Evolutionary conservation across 148 eudicot genomes (phyloP).

Genomic region (Nyssa sinensis): DNA sequence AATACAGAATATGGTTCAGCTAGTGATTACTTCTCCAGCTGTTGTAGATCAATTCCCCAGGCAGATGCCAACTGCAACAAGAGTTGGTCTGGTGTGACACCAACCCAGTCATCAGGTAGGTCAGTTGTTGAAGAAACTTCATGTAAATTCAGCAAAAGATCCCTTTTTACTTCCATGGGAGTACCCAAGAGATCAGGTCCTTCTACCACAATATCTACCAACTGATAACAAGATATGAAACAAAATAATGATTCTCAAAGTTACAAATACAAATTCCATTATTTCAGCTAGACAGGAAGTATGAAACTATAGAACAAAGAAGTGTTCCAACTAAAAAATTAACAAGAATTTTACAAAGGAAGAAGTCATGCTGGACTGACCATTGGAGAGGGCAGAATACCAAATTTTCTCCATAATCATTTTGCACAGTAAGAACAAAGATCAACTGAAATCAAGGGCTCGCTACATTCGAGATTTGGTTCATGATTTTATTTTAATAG

Average conservation of each 20-base stretch:
- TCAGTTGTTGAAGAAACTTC: constrained; percentile 66
- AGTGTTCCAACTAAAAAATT: too few species aligned
- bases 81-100: constrained; percentile 81
- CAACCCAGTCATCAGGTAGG: constrained; percentile 91
- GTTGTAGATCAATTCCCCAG: constrained; percentile 86
- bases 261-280: too few species aligned
- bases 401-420: too few species aligned
- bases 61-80: constrained; percentile 79
- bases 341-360: too few species aligned
- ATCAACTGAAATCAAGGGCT: background rate
- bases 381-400: too few species aligned
- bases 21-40: constrained; percentile 44
- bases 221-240: constrained; percentile 36
- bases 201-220: constrained; percentile 65
- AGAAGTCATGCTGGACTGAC: too few species aligned
- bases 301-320: background rate
- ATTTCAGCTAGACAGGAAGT: too few species aligned
- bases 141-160: constrained; percentile 64
- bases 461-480: background rate
- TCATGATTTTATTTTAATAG: background rate
- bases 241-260: too few species aligned
- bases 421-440: background rate
- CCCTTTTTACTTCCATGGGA: constrained; percentile 71
- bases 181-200: constrained; percentile 69
- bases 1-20: background rate